These are phyloP conservation scores for Rhodotorula toruloides DNA, from an alignment of 768 basidiomycete species.

Conservation along the genomic window DNA sequence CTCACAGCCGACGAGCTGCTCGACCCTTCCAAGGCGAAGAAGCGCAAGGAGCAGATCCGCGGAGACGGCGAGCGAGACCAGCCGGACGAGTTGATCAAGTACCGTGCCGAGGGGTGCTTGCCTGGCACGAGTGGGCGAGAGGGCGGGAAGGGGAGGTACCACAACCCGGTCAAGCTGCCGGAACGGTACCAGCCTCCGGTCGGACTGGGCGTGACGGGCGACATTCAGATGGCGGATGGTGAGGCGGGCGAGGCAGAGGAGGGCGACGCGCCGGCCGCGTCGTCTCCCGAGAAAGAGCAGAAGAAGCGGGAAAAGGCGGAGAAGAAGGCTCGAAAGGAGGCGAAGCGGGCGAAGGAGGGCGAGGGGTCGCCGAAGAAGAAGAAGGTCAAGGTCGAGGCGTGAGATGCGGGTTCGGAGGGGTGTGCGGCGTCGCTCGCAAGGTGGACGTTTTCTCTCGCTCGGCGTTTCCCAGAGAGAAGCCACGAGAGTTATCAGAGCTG, in stretches of 20 bases:
- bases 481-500: too few relatives aligned
- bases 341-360: slow-evolving; percentile 6
- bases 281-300: too few relatives aligned
- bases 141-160: slow-evolving; percentile 20
- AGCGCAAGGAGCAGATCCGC: slow-evolving; percentile 6
- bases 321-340: background rate
- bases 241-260: background rate
- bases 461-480: too few relatives aligned
- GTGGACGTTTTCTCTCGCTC: too few relatives aligned
- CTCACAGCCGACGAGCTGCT: slow-evolving; percentile 29
- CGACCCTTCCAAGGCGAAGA: background rate
- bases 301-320: slow-evolving; percentile 9
- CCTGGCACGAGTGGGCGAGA: slow-evolving; percentile 11
- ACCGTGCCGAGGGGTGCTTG: slow-evolving; percentile 10
- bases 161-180: slow-evolving; percentile 1
- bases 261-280: too few relatives aligned
- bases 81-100: slow-evolving; percentile 25
- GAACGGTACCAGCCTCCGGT: background rate
- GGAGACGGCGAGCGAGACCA: slow-evolving; percentile 5
- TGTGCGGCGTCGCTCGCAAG: too few relatives aligned
- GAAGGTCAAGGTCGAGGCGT: slow-evolving; percentile 9
- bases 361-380: background rate
- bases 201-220: background rate
- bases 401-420: too few relatives aligned
- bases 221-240: background rate